Base-by-base conservation (phyloP, 2,329 filamentous ascomycete genomes). In the Trichoderma pleuroti region DNA sequence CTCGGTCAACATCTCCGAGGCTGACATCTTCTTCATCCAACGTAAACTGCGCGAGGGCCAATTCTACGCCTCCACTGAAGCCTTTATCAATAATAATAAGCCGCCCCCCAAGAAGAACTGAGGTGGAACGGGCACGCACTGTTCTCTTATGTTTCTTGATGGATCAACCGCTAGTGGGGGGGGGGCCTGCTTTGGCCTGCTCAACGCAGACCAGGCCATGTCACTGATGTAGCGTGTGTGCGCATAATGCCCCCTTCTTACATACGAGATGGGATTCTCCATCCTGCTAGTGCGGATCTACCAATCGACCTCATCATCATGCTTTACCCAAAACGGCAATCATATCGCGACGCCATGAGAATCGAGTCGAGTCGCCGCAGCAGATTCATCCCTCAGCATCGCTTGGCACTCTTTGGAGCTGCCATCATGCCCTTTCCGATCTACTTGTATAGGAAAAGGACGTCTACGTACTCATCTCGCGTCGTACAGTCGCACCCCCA, bases 11-110 rank as follows among this genome's bases (percentile, higher is more conserved):
- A 60, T 68, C 56, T 61, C 66, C 42, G 66, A 68, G 66, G 66
- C 66, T 46, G 66, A 68, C 56, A 68, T 68, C 39, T 68, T 68
- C 66, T 68, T 68, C 46, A 68, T 68, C 56, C 66, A 68, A 68
- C 66, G 66, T 68, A 68, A 68, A 68, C 56, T 68, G 54, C 66
- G 66, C n/a, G 66, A 68, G 30, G 66, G 66, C 16, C 66, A 68
- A 61, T 68, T 68, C 56, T 68, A 68, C 59, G 66, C 66, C 24
- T 61, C 56, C 39, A 68, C 66, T 21, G 66, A 68, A 24, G 66
- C 66, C 39, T 68, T 68, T 28, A 68, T 68, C 42, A 68, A 68
- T 68, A 68, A 61, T 34, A 57, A 68, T 60, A 68, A 68, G 56
- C 56, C 66, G 56, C 56, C 66, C 56, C 56, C 66, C 66, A 68